These are phyloP conservation scores for Nannizzia gypsea DNA, from an alignment of 2,329 filamentous ascomycete genomes.

Conservation along the genomic window DNA sequence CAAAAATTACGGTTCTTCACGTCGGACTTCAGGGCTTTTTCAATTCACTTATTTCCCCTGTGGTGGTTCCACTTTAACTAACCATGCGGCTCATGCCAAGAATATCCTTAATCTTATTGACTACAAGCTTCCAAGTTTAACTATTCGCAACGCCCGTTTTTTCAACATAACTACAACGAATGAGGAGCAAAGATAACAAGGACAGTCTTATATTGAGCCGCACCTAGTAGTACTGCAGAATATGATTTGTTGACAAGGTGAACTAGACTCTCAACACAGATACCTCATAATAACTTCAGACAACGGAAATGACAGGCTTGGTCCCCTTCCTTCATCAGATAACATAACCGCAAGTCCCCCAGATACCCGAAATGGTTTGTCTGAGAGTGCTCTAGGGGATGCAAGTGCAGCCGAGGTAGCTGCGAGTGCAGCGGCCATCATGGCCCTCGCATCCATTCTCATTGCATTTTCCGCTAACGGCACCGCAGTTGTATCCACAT, in stretches of 20 bases:
- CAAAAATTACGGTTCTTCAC: no score
- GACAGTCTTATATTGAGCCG: background rate
- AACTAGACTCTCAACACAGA: background rate
- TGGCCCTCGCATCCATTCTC: constrained; percentile 10
- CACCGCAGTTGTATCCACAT: constrained; percentile 11
- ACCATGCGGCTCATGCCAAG: no score
- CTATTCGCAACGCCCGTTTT: no score
- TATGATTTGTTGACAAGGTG: background rate
- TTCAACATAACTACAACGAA: background rate
- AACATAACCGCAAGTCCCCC: background rate
- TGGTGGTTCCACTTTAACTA: no score
- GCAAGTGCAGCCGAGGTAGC: constrained; percentile 11
- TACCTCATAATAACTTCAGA: background rate
- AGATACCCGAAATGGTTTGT: background rate
- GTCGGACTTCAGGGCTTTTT: no score
- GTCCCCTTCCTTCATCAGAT: background rate
- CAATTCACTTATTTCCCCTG: no score
- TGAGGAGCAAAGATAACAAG: background rate
- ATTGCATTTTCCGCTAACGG: constrained; percentile 9
- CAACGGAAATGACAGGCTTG: background rate
- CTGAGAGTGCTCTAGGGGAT: background rate
- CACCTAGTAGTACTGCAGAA: background rate
- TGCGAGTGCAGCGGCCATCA: constrained; percentile 10
- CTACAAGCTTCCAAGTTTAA: no score
- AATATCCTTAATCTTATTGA: no score